These are phyloP conservation scores for Dendrobium officinale DNA, from an alignment of 106 monocot species.

Conservation along the genomic window DNA sequence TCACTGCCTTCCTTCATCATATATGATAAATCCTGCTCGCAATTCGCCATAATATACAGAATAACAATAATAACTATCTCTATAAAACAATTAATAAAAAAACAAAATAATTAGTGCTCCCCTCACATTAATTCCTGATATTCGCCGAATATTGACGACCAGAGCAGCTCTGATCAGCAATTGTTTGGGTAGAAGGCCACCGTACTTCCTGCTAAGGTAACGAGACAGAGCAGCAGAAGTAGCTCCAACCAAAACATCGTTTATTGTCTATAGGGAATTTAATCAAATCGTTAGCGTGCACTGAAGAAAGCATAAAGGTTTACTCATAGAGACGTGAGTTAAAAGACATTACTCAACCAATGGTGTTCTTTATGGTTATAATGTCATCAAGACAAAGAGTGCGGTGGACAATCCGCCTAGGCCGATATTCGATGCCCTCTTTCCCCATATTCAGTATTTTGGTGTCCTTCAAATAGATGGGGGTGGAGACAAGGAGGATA, in stretches of 20 bases:
- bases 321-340: neutral
- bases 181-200: constrained; percentile 13
- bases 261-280: constrained; percentile 48
- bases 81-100: neutral
- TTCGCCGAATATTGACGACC: constrained; percentile 50
- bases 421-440: constrained; percentile 28
- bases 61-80: no score
- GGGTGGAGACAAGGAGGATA: constrained; percentile 20
- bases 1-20: no score
- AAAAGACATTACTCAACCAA: constrained; percentile 35
- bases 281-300: neutral
- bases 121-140: constrained; percentile 53
- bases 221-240: constrained; percentile 57
- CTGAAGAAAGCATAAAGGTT: neutral
- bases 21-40: no score
- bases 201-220: constrained; percentile 45
- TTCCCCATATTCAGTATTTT: constrained; percentile 47
- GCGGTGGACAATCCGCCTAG: constrained; percentile 49
- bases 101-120: neutral
- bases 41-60: no score
- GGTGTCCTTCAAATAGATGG: constrained; percentile 37
- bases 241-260: constrained; percentile 71
- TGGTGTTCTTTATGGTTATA: constrained; percentile 42
- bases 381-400: constrained; percentile 49
- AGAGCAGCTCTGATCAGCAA: constrained; percentile 43